Evolutionary conservation across 1,139 yeast genomes (phyloP), one percentile per base, ranked within the genome.

Genomic region (Entelexis paramagnoliae): DNA sequence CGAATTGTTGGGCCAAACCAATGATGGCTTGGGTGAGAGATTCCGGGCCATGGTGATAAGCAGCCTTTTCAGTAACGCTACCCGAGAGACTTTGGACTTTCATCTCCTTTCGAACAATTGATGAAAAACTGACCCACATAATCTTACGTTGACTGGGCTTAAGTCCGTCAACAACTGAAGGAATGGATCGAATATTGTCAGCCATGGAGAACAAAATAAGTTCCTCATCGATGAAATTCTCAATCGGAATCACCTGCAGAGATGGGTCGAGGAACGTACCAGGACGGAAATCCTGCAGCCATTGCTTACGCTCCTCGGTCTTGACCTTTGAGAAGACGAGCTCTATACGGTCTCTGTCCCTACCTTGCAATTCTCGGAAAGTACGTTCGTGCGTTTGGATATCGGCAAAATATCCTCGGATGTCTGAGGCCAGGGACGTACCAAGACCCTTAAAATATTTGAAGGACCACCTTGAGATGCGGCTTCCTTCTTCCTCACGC

Each of bases 401-500:
- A 57, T 85, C 86, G 33, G 88, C 74, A 67, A 93, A 93, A 64
- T 93, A 93, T 64, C 86, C 94, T 60, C 94, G 79, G 55, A 87
- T 88, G 69, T 91, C 99, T 35, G 71, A 73, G 11, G 78, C 76
- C 1, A 81, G 76, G 1, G 97, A 89, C 9, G 98, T 88, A 79
- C 98, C 99, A 74, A 93, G 77, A 78, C 99, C 99, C 75, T 93
- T 93, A 72, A 86, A 91, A 72, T 93, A 93, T 75, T 93, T 93
- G 61, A 86, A 95, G 49, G 83, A 79, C 94, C 96, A 93, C 28
- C 89, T 79, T 10, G 50, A 2, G 62, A 81, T 81, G 11, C 72
- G 74, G 35, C 71, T 71, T 41, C 96, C 94, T 59, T 83, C 95
- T 5, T 78, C 77, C 48, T 82, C 93, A 69, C 96, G 78, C 98